These are phyloP conservation scores for Kwoniella sp. DNA, from an alignment of 768 basidiomycete genomes.

Conservation along the genomic window DNA sequence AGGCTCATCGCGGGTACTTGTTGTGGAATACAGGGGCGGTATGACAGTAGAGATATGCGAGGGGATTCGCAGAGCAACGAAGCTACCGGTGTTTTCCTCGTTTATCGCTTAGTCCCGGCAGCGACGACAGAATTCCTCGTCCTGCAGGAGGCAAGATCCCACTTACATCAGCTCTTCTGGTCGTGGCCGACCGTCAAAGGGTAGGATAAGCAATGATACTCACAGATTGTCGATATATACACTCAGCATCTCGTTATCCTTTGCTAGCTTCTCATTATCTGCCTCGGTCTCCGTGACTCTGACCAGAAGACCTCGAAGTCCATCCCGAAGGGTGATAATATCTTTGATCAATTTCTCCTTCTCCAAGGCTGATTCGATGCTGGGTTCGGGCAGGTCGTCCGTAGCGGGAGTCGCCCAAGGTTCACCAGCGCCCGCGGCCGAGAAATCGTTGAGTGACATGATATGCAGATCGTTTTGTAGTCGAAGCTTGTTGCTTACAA, in stretches of 20 bases:
- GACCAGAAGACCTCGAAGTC: conserved; percentile 42
- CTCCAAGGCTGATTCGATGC: conserved; percentile 42
- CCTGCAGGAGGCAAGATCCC: conserved; percentile 22
- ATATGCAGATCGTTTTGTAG: background rate
- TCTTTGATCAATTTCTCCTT: conserved; percentile 51
- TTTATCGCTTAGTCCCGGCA: conserved; percentile 40
- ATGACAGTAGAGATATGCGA: background rate
- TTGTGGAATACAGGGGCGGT: no score
- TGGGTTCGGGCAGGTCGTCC: conserved; percentile 24
- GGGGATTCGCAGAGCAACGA: background rate
- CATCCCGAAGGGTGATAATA: conserved; percentile 40
- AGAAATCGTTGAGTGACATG: conserved; percentile 12
- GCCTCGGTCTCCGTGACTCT: conserved; percentile 44
- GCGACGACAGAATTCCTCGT: conserved; percentile 52
- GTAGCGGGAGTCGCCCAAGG: conserved; percentile 10
- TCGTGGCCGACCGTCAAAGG: no score
- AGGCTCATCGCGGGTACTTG: no score
- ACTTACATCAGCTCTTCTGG: background rate
- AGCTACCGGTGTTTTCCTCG: background rate
- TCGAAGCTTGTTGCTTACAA: background rate
- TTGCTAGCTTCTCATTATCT: conserved; percentile 46
- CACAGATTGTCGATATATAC: conserved; percentile 54
- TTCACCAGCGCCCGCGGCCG: conserved; percentile 5
- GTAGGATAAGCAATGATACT: conserved; percentile 22
- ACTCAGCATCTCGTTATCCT: conserved; percentile 51